A percentile compares a stretch with the other conserved stretches of the same genome.
These are phyloP conservation scores for Mycena galericulata DNA, from an alignment of 768 basidiomycete species.

Conservation along the genomic window DNA sequence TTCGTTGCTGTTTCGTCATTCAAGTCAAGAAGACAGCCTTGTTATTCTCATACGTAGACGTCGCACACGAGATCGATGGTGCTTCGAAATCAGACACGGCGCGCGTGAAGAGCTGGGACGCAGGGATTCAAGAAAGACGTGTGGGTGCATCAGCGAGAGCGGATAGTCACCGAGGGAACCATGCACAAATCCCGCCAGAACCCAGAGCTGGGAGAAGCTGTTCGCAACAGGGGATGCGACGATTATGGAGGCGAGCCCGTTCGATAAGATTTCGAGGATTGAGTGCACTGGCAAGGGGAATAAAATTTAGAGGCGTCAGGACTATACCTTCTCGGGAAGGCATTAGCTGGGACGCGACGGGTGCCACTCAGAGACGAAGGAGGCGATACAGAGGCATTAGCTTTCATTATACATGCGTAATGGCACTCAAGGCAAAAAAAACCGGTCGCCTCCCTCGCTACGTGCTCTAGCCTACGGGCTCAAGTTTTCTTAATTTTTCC, in stretches of 20 bases:
- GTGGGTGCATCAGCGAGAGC: constrained; percentile 60
- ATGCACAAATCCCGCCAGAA: constrained; percentile 68
- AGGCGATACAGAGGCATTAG: no score
- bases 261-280: constrained; percentile 73
- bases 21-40: no score
- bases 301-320: constrained; percentile 57
- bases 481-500: no score
- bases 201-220: constrained; percentile 52
- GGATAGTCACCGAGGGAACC: constrained; percentile 67
- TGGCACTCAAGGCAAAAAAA: no score
- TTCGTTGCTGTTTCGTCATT: no score
- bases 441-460: no score
- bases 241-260: constrained; percentile 71
- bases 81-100: constrained; percentile 50
- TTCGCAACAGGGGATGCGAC: constrained; percentile 59
- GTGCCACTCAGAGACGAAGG: constrained; percentile 49
- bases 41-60: constrained; percentile 59
- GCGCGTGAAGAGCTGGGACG: constrained; percentile 66
- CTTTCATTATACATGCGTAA: no score
- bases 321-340: constrained; percentile 65
- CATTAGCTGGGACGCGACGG: constrained; percentile 55
- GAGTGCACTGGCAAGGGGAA: constrained; percentile 64
- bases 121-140: constrained; percentile 57
- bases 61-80: constrained; percentile 53
- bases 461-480: no score